A percentile compares a stretch with the other conserved stretches of the same genome.
These are phyloP conservation scores for Coniochaeta pulveracea DNA, from an alignment of 2,329 filamentous ascomycete genomes.

Conservation along the genomic window DNA sequence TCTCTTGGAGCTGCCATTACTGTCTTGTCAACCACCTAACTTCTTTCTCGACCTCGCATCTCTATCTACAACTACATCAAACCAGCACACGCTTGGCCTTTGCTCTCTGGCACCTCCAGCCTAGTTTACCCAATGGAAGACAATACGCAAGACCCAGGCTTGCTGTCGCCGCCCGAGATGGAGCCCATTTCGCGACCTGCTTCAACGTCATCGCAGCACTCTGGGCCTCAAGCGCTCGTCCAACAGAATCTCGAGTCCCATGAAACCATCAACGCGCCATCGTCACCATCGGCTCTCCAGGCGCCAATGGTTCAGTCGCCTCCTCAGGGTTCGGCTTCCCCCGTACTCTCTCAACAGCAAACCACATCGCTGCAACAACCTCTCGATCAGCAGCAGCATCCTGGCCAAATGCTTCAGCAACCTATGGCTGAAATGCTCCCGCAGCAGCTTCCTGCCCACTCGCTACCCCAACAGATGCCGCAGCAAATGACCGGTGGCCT, in stretches of 20 bases:
- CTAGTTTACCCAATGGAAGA: too few relatives aligned
- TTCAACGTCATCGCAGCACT: constrained; percentile 34
- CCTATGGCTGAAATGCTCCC: neutral
- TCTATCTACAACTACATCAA: too few relatives aligned
- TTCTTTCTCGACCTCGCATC: too few relatives aligned
- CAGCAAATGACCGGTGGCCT: too few relatives aligned
- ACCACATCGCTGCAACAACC: neutral
- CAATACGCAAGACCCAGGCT: constrained; percentile 21
- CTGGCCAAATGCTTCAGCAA: neutral
- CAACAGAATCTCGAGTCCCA: too few relatives aligned
- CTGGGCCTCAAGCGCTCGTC: constrained; percentile 18
- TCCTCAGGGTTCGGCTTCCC: neutral
- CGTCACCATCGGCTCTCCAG: constrained; percentile 25
- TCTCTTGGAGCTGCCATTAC: too few relatives aligned
- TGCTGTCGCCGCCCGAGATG: constrained; percentile 24
- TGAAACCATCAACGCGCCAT: constrained; percentile 33
- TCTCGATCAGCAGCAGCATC: constrained; percentile 1
- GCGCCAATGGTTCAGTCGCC: neutral
- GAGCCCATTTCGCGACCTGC: constrained; percentile 39
- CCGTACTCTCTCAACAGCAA: neutral
- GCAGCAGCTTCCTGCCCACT: neutral
- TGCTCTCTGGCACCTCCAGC: too few relatives aligned
- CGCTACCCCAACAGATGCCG: too few relatives aligned
- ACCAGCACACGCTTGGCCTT: too few relatives aligned
- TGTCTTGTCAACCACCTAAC: too few relatives aligned